Percentiles rank a stretch among this genome's conserved stretches.
Evolutionary conservation across 805 yeast genomes (phyloP).

Genomic region (Candida anglica): DNA sequence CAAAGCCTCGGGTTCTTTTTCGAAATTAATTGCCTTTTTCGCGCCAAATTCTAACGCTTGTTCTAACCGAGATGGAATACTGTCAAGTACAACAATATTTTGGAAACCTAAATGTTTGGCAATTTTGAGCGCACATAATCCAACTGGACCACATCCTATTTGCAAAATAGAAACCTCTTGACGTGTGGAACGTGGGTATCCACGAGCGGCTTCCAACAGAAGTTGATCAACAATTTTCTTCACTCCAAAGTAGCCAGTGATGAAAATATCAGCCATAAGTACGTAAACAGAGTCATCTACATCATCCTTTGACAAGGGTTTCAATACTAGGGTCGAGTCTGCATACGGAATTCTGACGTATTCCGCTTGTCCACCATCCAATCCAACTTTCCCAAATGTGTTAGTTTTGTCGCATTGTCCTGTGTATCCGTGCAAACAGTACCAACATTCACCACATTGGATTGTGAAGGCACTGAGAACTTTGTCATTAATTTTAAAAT

Average conservation of each 20-base stretch:
- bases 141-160: slow-evolving; percentile 61
- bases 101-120: slow-evolving; percentile 42
- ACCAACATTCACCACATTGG: slow-evolving; percentile 60
- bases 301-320: slow-evolving; percentile 26
- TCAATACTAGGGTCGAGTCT: slow-evolving; percentile 42
- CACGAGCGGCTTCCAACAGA: slow-evolving; percentile 25
- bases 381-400: slow-evolving; percentile 54
- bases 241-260: slow-evolving; percentile 60
- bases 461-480: slow-evolving; percentile 49
- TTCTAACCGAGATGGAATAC: slow-evolving; percentile 43
- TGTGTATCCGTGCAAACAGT: slow-evolving; percentile 50
- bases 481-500: slow-evolving; percentile 40
- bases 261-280: slow-evolving; percentile 61
- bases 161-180: slow-evolving; percentile 41
- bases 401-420: slow-evolving; percentile 52
- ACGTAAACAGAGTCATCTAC: slow-evolving; percentile 45
- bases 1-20: slow-evolving; percentile 25
- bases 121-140: slow-evolving; percentile 47
- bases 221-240: slow-evolving; percentile 43
- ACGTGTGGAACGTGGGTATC: slow-evolving; percentile 6
- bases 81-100: slow-evolving; percentile 45
- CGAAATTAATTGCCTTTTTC: slow-evolving; percentile 41
- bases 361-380: slow-evolving; percentile 64
- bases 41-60: slow-evolving; percentile 49
- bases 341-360: slow-evolving; percentile 59